Evolutionary conservation across 345 rosid genomes (phyloP).

Genomic region (Eucalyptus tenuipes): DNA sequence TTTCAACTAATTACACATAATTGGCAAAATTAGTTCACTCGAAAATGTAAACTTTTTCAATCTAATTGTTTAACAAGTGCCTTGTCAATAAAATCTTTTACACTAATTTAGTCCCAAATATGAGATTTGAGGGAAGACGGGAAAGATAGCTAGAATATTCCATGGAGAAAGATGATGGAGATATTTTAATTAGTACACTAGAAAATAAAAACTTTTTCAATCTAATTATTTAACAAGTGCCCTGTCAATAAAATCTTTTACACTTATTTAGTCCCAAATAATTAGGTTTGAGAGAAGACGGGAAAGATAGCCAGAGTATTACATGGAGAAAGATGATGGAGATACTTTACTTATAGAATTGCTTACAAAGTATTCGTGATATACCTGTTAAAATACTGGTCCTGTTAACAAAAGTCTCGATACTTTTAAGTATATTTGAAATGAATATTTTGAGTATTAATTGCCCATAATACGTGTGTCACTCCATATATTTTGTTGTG

Average conservation of each 20-base stretch:
- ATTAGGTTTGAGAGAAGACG: background rate
- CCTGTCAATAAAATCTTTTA: background rate
- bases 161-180: background rate
- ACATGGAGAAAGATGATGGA: background rate
- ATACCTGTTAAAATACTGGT: too few relatives aligned
- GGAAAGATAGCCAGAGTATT: background rate
- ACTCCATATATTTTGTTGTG: background rate
- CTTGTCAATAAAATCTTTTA: background rate
- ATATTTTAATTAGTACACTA: background rate
- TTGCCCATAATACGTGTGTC: too few relatives aligned
- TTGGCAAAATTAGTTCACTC: background rate
- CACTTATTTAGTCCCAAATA: background rate
- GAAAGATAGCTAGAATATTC: background rate
- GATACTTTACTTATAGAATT: background rate
- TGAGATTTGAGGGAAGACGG: background rate
- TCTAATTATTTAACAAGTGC: background rate
- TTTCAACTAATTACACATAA: background rate
- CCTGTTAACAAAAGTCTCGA: too few relatives aligned
- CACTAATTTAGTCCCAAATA: background rate
- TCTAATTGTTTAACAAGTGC: background rate
- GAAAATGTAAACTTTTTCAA: background rate
- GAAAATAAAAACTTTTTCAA: background rate
- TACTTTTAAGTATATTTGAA: too few relatives aligned
- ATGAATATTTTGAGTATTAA: too few relatives aligned
- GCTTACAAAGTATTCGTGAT: background rate